phyloP scores from a whole-genome alignment of 225 moss, liverwort and hornwort genomes.

The Pseudoscleropodium purum region DNA sequence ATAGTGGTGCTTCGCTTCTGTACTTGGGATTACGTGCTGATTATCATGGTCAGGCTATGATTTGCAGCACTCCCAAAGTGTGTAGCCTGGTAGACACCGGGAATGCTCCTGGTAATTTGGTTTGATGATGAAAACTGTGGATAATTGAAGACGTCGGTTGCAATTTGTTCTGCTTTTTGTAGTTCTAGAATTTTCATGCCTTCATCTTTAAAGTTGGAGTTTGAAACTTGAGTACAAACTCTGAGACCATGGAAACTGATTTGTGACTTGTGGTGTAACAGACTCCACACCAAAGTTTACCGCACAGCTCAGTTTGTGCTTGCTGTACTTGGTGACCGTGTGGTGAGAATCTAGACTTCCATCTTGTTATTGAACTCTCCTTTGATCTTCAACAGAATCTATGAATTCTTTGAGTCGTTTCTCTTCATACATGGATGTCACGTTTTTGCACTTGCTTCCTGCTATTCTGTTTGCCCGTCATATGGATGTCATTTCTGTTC shows the following conservation, averaged over 20 bases:
- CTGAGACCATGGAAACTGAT: too few relatives aligned
- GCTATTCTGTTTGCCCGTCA: too few relatives aligned
- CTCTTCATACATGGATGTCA: not conserved
- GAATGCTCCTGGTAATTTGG: not conserved
- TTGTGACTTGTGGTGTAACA: not conserved
- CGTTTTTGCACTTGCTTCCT: too few relatives aligned
- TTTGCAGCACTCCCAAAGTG: not conserved
- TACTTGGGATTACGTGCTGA: too few relatives aligned
- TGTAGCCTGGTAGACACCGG: not conserved
- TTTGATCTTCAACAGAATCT: not conserved
- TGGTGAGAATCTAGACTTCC: not conserved
- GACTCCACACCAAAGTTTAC: not conserved
- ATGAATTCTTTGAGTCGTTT: not conserved
- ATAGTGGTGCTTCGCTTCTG: too few relatives aligned
- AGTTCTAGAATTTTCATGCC: not conserved
- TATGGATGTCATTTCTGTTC: too few relatives aligned
- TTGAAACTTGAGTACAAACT: not conserved
- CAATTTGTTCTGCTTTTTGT: not conserved
- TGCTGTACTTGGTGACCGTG: not conserved
- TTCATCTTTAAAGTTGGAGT: not conserved
- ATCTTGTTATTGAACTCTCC: not conserved
- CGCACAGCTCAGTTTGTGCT: not conserved
- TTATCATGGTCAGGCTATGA: too few relatives aligned
- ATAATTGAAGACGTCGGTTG: too few relatives aligned
- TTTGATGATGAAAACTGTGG: not conserved